Evolutionary conservation across 1,284 basidiomycete genomes (phyloP), one percentile per base, ranked within the genome.

Genomic region (Puccinia triticina): DNA sequence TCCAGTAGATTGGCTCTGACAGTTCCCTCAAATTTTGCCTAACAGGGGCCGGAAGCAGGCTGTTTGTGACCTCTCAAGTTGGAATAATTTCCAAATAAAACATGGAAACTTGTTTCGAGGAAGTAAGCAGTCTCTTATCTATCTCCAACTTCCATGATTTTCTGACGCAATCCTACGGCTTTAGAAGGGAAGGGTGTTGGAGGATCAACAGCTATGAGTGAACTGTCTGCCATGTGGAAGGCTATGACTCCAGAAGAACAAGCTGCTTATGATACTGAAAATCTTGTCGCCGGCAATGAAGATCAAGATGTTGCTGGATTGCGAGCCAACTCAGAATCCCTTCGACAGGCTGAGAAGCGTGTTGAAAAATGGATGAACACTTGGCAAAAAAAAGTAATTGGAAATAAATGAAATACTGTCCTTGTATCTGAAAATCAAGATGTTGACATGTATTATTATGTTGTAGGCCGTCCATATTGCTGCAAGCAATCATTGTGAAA

Each of bases 121-220:
- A 21, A 69, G 67, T 69, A 69, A 69, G 67, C 67, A 46, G 5
- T 21, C 5, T n/a, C 11, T 32, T 26, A 14, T n/a, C 18, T 48
- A 46, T 46, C 21, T 64, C 37, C 37, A 14, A 46, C 43, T 59
- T 23, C 29, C 11, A 1, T 34, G 40, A n/a, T 43, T 4, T 40
- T 5, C 21, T 26, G 16, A 67, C 26, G 18, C 10, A 29, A 40
- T 8, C 64, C 12, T 37, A 21, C 10, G 21, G 5, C 10, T 40
- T n/a, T 21, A 69, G 67, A 69, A 69, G 67, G 46, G 10, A 69
- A 48, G 34, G 67, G 67, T 69, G 67, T 69, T 40, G 2, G 37
- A 48, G 14, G 29, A 26, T 46, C 67, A 3, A 21, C 12, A n/a
- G 67, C 40, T n/a, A 69, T 69, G 67, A 10, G 3, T 18, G 40